Evolutionary conservation across 768 basidiomycete genomes (phyloP), one percentile per base, ranked within the genome.

Genomic region (Mycena galericulata): DNA sequence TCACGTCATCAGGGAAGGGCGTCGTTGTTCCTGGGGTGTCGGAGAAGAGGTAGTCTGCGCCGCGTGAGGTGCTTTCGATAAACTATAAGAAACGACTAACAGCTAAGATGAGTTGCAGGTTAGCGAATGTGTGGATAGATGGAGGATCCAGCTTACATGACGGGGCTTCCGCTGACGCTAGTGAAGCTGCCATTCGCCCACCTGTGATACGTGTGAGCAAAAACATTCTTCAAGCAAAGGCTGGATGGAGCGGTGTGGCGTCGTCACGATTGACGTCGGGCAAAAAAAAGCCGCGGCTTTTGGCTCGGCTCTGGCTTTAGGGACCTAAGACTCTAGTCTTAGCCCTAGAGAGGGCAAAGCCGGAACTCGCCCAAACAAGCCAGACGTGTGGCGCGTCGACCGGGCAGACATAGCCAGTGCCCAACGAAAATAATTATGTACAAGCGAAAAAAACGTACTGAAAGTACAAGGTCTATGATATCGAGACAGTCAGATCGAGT

Each of bases 1-100:
- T 76, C 49, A 86, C 87, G 74, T 88, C 81, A 76, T 87, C 86
- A 30, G 87, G 87, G 74, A 88, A 88, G 7, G 85, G 82, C 1
- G 84, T 87, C 2, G 85, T 86, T 2, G 78, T 80, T 67, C 84
- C 85, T 40, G 84, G 74, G 47, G 76, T 83, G 70, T 86, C 81
- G 58, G 75, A 79, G 77, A 83, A 87, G 43, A 87, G 75, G 71
- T 88, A 87, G 74, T 88, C 86, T 87, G 66, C 34, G 45, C 17
- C 46, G 27, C 4, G 20, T 55, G 22, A 73, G 50, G 41, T 14
- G 10, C 43, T 24, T 10, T 41, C 17, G 20, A 36, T 14, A 45
- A 45, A 40, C 34, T 34, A 71, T 34, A 32, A 34, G 29, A 24
- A 60, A 57, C 49, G 51, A 49, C 68, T 54, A 29, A 74, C 73